These are phyloP conservation scores for Phytophthora sansomeana DNA, from an alignment of 352 stramenopile species.

Conservation along the genomic window DNA sequence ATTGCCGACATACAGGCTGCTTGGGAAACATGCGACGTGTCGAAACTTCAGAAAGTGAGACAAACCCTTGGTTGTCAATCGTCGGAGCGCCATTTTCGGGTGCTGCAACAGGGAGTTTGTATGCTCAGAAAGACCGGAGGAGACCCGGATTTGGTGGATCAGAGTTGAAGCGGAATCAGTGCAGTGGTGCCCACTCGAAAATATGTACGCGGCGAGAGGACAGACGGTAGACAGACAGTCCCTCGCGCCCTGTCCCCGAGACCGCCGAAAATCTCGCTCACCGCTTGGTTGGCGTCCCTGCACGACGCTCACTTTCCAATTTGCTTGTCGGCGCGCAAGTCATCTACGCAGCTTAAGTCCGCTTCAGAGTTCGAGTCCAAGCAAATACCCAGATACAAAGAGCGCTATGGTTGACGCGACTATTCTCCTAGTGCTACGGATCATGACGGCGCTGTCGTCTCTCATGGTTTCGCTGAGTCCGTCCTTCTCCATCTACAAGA, in stretches of 20 bases:
- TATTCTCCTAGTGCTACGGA: constrained; percentile 33
- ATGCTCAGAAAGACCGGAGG: neutral
- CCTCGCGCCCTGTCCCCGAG: constrained; percentile 5
- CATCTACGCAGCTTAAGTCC: constrained; percentile 1
- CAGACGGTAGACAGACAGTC: constrained; percentile 23
- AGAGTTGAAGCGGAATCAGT: constrained; percentile 22
- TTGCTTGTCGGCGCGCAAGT: constrained; percentile 26
- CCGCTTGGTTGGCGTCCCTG: too few relatives aligned
- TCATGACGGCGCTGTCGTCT: constrained; percentile 45
- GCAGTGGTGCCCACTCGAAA: constrained; percentile 10
- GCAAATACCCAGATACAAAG: neutral
- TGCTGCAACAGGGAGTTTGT: neutral
- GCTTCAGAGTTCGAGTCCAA: neutral
- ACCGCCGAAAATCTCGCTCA: constrained; percentile 23
- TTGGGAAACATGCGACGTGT: constrained; percentile 28
- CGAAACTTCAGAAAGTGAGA: constrained; percentile 43
- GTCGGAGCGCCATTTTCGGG: neutral
- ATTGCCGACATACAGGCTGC: constrained; percentile 3
- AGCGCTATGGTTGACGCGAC: constrained; percentile 26
- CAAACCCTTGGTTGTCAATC: constrained; percentile 17
- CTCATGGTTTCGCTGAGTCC: constrained; percentile 48
- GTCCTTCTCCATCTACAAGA: constrained; percentile 44
- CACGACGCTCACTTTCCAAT: constrained; percentile 29
- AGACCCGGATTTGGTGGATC: constrained; percentile 9
- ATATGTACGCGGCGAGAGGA: constrained; percentile 7